These are phyloP conservation scores for Phytomonas francai DNA, from an alignment of 208 protist genomes.

Conservation along the genomic window DNA sequence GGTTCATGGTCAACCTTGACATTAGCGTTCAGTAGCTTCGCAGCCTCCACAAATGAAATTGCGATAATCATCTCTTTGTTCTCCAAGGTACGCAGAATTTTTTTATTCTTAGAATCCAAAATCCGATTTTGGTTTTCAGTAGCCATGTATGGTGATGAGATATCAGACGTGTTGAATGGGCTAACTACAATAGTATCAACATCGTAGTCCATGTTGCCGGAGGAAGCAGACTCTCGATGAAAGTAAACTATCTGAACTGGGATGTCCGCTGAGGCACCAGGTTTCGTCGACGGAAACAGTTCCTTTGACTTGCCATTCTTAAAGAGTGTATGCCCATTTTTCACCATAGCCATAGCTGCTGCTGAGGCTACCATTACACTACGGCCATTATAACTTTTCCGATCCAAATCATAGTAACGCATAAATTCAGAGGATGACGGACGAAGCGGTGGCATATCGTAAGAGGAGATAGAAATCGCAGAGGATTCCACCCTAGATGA, in stretches of 20 bases:
- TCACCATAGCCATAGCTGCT: not conserved
- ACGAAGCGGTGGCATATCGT: not conserved
- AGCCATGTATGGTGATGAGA: not conserved
- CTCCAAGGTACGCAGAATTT: not conserved
- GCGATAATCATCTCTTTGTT: not conserved
- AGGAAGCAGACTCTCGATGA: not conserved
- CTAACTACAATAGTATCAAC: not conserved
- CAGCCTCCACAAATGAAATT: not conserved
- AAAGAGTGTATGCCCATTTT: not conserved
- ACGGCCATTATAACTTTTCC: not conserved
- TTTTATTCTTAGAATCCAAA: not conserved
- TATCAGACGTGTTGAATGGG: not conserved
- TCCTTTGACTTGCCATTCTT: not conserved
- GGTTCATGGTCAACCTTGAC: not conserved
- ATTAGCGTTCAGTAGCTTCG: not conserved
- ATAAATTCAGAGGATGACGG: not conserved
- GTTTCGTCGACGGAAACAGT: not conserved
- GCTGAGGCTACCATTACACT: not conserved
- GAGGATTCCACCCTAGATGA: not conserved
- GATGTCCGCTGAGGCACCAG: not conserved
- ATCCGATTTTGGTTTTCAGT: not conserved
- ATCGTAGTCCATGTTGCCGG: not conserved
- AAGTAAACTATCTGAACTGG: not conserved
- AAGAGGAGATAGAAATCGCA: not conserved
- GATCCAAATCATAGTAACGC: not conserved